Percentiles rank a stretch among this genome's conserved stretches.
Conservation (phyloP, 306 rosid genomes). For the Quercus gilva region DNA sequence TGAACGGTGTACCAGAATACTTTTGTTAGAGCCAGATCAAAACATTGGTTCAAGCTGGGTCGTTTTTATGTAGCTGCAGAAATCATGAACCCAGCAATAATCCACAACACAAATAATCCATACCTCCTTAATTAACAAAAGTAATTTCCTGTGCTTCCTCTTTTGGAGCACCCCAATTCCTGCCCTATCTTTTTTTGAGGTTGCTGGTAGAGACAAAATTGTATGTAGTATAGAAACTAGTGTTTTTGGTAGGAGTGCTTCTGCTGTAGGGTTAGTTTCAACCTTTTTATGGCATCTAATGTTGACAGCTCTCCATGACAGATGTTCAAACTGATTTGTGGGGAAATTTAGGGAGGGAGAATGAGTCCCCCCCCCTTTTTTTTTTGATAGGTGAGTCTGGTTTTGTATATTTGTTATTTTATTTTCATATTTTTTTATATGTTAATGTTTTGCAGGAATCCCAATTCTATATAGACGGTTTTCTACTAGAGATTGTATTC, state of each 20-base stretch:
- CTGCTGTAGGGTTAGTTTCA: neutral
- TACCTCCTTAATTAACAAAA: neutral
- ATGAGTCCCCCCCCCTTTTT: neutral
- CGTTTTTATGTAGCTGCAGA: neutral
- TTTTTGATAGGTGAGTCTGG: neutral
- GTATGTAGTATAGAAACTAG: neutral
- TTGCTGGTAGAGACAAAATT: neutral
- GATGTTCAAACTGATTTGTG: neutral
- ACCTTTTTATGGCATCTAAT: neutral
- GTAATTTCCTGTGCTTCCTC: neutral
- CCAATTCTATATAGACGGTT: slow-evolving; percentile 27
- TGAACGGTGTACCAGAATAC: neutral
- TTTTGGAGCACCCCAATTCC: neutral
- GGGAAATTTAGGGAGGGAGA: neutral
- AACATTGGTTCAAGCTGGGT: neutral
- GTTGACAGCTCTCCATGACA: neutral
- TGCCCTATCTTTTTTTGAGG: neutral
- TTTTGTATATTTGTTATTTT: neutral
- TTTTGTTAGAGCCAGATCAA: slow-evolving; percentile 6
- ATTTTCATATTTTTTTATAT: neutral
- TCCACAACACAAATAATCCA: neutral
- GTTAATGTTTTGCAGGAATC: slow-evolving; percentile 32
- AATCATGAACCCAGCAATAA: neutral
- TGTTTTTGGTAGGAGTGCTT: neutral
- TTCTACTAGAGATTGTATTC: slow-evolving; percentile 6